Evolutionary conservation across 768 basidiomycete species (phyloP).

Genomic region (Pseudohyphozyma bogoriensis): DNA sequence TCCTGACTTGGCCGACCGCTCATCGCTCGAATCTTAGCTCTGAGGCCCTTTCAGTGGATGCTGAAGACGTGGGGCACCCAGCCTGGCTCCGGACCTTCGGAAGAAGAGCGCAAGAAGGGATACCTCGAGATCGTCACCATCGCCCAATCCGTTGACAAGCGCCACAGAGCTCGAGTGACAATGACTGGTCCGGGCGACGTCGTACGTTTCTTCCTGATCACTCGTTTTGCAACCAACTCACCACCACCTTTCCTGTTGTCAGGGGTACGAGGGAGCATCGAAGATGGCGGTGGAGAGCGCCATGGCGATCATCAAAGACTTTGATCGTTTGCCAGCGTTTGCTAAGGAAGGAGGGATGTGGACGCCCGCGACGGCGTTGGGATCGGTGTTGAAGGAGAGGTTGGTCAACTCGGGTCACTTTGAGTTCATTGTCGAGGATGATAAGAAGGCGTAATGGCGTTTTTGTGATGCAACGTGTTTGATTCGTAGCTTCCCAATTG

Average conservation of each 20-base stretch:
- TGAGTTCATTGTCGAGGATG: conserved; percentile 6
- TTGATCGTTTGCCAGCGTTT: conserved; percentile 49
- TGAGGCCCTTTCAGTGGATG: conserved; percentile 16
- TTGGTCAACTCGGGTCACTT: conserved; percentile 48
- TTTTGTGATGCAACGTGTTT: too few relatives aligned
- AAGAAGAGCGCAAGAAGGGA: conserved; percentile 54
- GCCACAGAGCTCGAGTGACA: conserved; percentile 50
- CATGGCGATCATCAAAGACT: conserved; percentile 52
- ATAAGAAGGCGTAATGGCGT: too few relatives aligned
- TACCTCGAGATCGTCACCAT: conserved; percentile 58
- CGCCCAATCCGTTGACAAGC: conserved; percentile 47
- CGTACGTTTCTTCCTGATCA: conserved; percentile 29
- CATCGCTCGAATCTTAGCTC: conserved; percentile 3
- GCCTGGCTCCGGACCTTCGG: conserved; percentile 55
- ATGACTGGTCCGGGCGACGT: conserved; percentile 66
- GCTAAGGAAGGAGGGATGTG: conserved; percentile 63
- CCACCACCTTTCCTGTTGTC: neutral
- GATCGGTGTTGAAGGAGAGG: conserved; percentile 60
- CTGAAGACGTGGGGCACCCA: conserved; percentile 28
- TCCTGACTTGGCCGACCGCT: too few relatives aligned
- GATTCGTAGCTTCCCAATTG: too few relatives aligned
- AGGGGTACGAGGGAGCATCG: conserved; percentile 53
- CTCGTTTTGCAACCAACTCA: neutral
- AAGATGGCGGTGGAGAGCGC: conserved; percentile 67
- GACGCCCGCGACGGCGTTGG: conserved; percentile 74